Evolutionary conservation across 2,329 filamentous ascomycete species (phyloP).

Genomic region (Lecanicillium sp.): DNA sequence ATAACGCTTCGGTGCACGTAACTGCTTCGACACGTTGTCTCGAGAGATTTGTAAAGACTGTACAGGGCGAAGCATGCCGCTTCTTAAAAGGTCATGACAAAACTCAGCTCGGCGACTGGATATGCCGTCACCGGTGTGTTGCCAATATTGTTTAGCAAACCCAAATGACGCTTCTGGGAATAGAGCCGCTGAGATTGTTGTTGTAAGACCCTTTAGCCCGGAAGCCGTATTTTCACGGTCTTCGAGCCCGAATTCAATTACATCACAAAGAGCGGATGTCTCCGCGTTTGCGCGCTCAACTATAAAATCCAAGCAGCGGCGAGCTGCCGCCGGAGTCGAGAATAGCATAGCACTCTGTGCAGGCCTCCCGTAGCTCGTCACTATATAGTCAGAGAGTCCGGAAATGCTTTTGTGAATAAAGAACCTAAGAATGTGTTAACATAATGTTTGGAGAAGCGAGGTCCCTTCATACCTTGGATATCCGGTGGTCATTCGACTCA

Average conservation of each 20-base stretch:
- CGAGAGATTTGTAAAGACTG: constrained; percentile 17
- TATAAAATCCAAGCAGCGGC: constrained; percentile 68
- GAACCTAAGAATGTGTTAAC: too few relatives aligned
- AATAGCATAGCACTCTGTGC: constrained; percentile 74
- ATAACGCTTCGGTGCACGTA: constrained; percentile 74
- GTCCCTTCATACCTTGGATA: constrained; percentile 64
- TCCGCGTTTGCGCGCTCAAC: constrained; percentile 46
- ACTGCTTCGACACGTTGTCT: constrained; percentile 26
- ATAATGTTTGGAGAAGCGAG: too few relatives aligned
- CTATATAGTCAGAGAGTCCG: constrained; percentile 61
- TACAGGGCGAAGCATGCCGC: constrained; percentile 47
- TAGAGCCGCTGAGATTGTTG: constrained; percentile 61
- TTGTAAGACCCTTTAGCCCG: constrained; percentile 45
- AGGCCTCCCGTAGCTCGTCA: constrained; percentile 51
- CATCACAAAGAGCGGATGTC: constrained; percentile 37
- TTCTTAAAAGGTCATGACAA: constrained; percentile 65
- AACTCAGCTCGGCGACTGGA: constrained; percentile 90
- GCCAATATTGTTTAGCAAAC: constrained; percentile 91
- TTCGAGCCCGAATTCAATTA: constrained; percentile 57
- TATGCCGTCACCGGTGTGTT: constrained; percentile 87
- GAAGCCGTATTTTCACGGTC: constrained; percentile 40
- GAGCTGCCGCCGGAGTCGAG: constrained; percentile 61
- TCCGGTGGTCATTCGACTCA: constrained; percentile 76
- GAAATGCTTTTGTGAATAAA: constrained; percentile 82
- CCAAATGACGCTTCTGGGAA: constrained; percentile 59